Percentiles rank a stretch among this genome's conserved stretches.
Conservation (phyloP, 225 moss, liverwort and hornwort species). For the Sphagnum contortum region DNA sequence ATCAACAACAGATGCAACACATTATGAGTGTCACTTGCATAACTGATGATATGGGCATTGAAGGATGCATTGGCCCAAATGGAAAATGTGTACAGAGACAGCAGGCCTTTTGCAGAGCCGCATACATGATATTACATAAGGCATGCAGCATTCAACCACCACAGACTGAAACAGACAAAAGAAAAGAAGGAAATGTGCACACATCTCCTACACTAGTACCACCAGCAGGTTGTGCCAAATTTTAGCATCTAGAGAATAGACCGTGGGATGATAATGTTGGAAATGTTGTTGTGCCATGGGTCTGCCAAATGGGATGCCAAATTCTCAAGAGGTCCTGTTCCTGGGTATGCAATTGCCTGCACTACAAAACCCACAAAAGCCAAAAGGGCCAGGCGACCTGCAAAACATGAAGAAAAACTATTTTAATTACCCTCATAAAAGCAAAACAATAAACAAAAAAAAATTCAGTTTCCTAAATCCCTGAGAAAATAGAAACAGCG, state of each 20-base stretch:
- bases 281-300: constrained; percentile 81
- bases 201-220: constrained; percentile 1
- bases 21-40: too few relatives aligned
- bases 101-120: constrained; percentile 1
- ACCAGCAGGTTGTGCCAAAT: neutral
- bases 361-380: constrained; percentile 67
- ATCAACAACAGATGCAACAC: too few relatives aligned
- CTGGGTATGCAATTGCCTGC: constrained; percentile 68
- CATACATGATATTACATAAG: constrained; percentile 2
- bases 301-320: constrained; percentile 59
- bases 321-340: constrained; percentile 86
- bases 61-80: too few relatives aligned
- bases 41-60: too few relatives aligned
- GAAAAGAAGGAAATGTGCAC: too few relatives aligned
- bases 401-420: neutral
- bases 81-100: constrained; percentile 4
- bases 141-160: constrained; percentile 2
- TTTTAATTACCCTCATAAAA: neutral
- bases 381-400: constrained; percentile 77
- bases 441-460: too few relatives aligned
- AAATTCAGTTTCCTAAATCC: too few relatives aligned
- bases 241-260: constrained; percentile 50
- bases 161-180: neutral
- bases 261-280: constrained; percentile 67
- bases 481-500: too few relatives aligned